Conservation (phyloP, 108 stramenopile genomes). For the Phaeodactylum tricornutum region DNA sequence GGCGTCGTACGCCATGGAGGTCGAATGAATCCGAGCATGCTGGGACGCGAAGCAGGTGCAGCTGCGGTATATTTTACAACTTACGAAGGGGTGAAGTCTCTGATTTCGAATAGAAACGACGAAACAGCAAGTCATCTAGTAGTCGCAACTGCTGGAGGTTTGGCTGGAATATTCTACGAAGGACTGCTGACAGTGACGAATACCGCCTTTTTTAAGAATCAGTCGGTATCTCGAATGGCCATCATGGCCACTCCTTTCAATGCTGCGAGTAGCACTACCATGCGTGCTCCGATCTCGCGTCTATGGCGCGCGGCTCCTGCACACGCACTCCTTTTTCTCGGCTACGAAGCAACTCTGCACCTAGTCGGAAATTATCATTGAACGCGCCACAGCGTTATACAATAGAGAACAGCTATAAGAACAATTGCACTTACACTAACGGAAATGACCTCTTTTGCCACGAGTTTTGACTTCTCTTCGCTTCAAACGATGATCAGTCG, state of each 20-base stretch:
- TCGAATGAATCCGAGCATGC: not conserved
- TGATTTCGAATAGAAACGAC: not conserved
- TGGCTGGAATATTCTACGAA: conserved; percentile 14
- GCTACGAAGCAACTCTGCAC: conserved; percentile 14
- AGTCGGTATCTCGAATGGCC: not conserved
- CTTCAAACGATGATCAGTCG: too few species aligned
- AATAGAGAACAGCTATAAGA: too few species aligned
- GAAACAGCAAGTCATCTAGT: not conserved
- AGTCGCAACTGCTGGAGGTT: conserved; percentile 15
- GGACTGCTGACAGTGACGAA: not conserved
- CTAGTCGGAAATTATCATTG: too few species aligned
- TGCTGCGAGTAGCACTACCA: not conserved
- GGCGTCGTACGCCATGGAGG: conserved; percentile 2
- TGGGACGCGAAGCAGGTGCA: conserved; percentile 11
- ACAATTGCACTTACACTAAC: too few species aligned
- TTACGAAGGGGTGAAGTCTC: conserved; percentile 11
- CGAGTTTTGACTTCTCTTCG: too few species aligned
- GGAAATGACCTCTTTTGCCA: too few species aligned
- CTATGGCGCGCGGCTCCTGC: conserved; percentile 23
- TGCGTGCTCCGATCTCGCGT: not conserved
- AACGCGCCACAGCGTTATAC: too few species aligned
- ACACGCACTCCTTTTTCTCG: conserved; percentile 21
- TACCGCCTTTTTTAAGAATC: conserved; percentile 2
- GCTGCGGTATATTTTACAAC: conserved; percentile 18
- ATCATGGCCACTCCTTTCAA: not conserved